Percentiles rank a stretch among this genome's conserved stretches.
phyloP scores from a whole-genome alignment of 345 rosid genomes.

The Garcia nutans region DNA sequence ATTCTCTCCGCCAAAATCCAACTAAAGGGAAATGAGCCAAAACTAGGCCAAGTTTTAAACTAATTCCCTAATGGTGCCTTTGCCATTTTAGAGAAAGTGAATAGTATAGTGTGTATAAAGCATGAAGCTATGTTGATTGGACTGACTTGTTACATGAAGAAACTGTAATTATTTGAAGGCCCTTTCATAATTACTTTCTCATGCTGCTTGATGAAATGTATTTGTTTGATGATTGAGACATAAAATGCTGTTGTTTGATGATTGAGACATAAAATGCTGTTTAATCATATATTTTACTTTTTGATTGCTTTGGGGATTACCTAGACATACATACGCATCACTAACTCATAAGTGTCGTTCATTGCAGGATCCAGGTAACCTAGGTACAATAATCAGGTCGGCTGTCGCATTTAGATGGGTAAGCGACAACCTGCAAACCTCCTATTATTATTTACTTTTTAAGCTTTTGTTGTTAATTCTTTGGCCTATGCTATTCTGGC shows the following conservation, averaged over 20 bases:
- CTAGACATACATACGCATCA: not conserved
- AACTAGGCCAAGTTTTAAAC: not conserved
- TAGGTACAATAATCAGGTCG: constrained; percentile 84
- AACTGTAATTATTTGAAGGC: constrained; percentile 1
- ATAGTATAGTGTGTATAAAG: not conserved
- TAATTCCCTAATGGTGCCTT: not conserved
- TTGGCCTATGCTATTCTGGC: not conserved
- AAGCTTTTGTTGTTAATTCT: not conserved
- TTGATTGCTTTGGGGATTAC: constrained; percentile 16
- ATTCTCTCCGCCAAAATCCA: not conserved
- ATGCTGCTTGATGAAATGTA: constrained; percentile 7
- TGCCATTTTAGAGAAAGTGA: not conserved
- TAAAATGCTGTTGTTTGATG: constrained; percentile 10
- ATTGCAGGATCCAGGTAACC: constrained; percentile 92
- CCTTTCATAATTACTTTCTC: not conserved
- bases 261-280: not conserved
- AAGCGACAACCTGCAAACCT: constrained; percentile 25
- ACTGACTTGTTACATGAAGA: not conserved
- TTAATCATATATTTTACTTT: constrained; percentile 6
- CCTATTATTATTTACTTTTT: not conserved
- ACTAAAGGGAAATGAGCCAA: not conserved
- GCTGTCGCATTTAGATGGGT: constrained; percentile 93
- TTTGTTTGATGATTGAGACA: too few relatives aligned
- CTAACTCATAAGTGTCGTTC: constrained; percentile 26
- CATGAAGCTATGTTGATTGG: not conserved